phyloP scores from a whole-genome alignment of 164 flowering plant species.

The Vitis labrusca region DNA sequence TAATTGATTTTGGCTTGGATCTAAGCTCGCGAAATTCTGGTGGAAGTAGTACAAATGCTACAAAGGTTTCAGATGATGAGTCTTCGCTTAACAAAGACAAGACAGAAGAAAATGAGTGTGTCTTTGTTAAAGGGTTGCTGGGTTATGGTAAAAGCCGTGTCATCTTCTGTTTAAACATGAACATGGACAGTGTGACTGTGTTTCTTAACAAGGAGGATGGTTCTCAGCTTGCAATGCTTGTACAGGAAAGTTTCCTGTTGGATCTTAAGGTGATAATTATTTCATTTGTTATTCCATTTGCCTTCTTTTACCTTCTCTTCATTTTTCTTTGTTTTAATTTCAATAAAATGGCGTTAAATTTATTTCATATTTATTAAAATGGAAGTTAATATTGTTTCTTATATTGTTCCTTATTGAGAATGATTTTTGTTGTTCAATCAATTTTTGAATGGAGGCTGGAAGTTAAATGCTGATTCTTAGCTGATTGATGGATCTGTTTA shows the following conservation, averaged over 20 bases:
- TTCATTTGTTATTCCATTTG: neutral
- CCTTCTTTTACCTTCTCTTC: neutral
- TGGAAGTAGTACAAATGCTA: constrained; percentile 12
- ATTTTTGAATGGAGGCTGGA: no score
- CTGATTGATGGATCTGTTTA: no score
- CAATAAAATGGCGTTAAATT: neutral
- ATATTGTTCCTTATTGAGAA: no score
- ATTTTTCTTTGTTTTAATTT: neutral
- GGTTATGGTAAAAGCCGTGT: constrained; percentile 95
- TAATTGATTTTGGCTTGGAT: constrained; percentile 87
- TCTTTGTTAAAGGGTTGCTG: constrained; percentile 75
- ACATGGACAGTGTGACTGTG: constrained; percentile 81
- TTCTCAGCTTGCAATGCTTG: constrained; percentile 90
- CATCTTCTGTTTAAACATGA: constrained; percentile 78
- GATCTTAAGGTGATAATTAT: constrained; percentile 68
- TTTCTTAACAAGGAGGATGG: constrained; percentile 97
- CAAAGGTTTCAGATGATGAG: constrained; percentile 24
- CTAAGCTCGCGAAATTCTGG: constrained; percentile 38
- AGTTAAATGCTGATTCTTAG: no score
- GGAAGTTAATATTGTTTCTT: no score
- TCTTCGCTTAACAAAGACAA: constrained; percentile 37
- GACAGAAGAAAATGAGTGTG: constrained; percentile 50
- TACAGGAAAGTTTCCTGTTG: constrained; percentile 85
- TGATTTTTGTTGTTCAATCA: no score
- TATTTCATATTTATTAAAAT: no score